Conservation (phyloP, 2,329 filamentous ascomycete genomes). For the Colletotrichum salicis region DNA sequence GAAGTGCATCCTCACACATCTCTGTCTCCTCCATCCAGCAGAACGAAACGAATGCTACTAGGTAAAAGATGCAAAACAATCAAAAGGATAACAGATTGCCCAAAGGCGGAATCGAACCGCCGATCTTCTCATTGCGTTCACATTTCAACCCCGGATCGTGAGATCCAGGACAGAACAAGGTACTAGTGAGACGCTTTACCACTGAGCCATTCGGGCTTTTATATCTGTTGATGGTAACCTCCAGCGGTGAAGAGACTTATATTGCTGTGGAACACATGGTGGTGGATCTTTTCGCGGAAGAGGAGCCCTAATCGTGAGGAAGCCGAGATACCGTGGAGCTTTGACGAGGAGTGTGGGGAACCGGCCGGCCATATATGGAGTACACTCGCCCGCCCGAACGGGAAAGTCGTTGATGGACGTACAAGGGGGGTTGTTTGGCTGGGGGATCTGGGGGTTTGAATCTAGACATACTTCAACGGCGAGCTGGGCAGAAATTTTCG, state of each 20-base stretch:
- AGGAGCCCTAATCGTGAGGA: background rate
- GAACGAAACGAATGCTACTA: background rate
- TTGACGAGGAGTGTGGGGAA: background rate
- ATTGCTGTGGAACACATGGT: background rate
- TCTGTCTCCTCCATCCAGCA: background rate
- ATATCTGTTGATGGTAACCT: background rate
- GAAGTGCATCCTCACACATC: background rate
- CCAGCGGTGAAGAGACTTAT: background rate
- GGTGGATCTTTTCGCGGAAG: background rate
- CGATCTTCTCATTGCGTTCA: conserved; percentile 29
- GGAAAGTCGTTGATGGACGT: background rate
- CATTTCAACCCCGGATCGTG: background rate
- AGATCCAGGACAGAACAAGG: background rate
- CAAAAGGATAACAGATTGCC: conserved; percentile 4
- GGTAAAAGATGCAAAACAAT: background rate
- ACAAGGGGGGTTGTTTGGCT: background rate
- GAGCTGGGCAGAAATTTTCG: background rate
- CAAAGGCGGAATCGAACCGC: conserved; percentile 35
- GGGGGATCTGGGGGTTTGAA: background rate
- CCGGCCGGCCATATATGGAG: background rate
- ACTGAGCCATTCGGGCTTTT: conserved; percentile 34
- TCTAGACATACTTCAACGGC: background rate
- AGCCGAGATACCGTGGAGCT: background rate
- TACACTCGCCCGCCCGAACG: background rate
- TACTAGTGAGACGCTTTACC: conserved; percentile 37